A percentile compares a stretch with the other conserved stretches of the same genome.
Evolutionary conservation across 305 asterid genomes (phyloP).

Genomic region (Fraxinus paxiana): DNA sequence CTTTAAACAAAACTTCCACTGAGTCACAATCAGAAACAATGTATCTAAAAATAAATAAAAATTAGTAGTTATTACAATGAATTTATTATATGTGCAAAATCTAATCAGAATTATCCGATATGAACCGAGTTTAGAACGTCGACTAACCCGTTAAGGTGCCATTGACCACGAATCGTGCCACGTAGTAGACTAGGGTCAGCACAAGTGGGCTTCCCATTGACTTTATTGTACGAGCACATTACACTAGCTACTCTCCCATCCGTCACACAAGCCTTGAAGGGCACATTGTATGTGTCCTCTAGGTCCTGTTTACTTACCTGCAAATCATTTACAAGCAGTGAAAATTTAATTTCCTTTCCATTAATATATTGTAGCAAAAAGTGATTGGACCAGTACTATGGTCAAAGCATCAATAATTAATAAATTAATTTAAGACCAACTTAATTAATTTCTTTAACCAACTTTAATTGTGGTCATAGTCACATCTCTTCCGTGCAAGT

Average conservation of each 20-base stretch:
- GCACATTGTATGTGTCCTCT: constrained; percentile 75
- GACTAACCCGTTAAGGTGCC: constrained; percentile 68
- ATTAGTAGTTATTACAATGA: not conserved
- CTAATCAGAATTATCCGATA: not conserved
- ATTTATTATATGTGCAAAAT: not conserved
- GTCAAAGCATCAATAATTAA: not conserved
- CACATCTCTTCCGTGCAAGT: constrained; percentile 27
- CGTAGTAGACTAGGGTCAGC: constrained; percentile 68
- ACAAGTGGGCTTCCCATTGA: constrained; percentile 77
- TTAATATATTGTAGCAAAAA: not conserved
- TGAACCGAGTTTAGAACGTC: not conserved
- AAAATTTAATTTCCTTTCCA: not conserved
- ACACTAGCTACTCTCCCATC: constrained; percentile 75
- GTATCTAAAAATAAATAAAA: constrained; percentile 31
- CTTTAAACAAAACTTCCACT: constrained; percentile 42
- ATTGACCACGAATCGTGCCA: constrained; percentile 58
- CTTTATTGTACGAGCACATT: constrained; percentile 82
- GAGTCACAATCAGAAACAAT: constrained; percentile 80
- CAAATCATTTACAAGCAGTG: not conserved
- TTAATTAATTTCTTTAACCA: not conserved
- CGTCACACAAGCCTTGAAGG: constrained; percentile 65
- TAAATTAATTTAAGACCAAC: not conserved
- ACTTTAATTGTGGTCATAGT: not conserved
- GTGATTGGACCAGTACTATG: not conserved
- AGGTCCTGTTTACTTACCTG: constrained; percentile 72